Base-by-base conservation (phyloP, 1,139 yeast genomes). In the Blastobotrys petasosporus region DNA sequence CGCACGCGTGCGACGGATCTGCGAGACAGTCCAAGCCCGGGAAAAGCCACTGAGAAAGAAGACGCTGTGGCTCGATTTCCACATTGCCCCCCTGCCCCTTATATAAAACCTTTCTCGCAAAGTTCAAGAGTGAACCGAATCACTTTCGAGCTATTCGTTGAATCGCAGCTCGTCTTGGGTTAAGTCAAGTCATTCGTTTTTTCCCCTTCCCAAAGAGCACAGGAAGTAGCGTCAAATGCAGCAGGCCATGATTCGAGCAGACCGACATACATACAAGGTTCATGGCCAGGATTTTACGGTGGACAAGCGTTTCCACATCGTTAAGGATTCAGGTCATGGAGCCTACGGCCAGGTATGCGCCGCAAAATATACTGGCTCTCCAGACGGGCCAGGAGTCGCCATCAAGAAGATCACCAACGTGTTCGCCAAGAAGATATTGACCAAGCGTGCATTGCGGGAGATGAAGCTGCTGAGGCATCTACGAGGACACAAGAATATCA, bases 311-410 rank as follows among this genome's bases (percentile, higher is more conserved):
- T 86, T 88, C 66, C 83, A 85, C 61, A 75, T 92, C 55, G 85
- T 86, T 51, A 86, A 88, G 59, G 96, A 88, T 58, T 75, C 92
- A 42, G 98, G 98, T 25, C 96, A 90, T 59, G 98, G 98, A 3
- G 97, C 98, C 1, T 92, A 92, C 62, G 98, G 98, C 30, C 80
- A 90, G 5, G 97, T 92, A 4, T 92, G 96, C 60, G 85, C 95
- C 1, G 97, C 98, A 30, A 78, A 80, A 59, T 90, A 90, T 65
- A 70, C 76, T 4, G 83, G 79, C 45, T 70, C 77, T 1, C 77
- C 79, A 17, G 92, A 85, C 48, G 63, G 66, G 13, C 72, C 70
- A 12, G 73, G 74, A 4, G 96, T 92, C 35, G 98, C 98, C 37
- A 87, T 92, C 62, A 92, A 92, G 65, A 86, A 69, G 49, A 90